Conservation (phyloP, 2,329 filamentous ascomycete genomes). For the Hysterium pulicare region DNA sequence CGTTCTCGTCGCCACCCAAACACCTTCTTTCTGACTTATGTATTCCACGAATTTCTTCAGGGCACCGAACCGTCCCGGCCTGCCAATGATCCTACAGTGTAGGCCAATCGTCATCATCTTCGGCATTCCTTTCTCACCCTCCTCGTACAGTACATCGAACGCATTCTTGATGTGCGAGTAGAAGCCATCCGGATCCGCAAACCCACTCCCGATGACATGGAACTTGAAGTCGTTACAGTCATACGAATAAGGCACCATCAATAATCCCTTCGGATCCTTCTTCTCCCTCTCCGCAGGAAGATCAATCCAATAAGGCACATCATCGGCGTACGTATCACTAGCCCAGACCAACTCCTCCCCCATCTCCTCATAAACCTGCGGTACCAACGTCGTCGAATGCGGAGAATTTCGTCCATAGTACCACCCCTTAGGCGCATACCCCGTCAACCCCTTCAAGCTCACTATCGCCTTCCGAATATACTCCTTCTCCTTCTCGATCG, state of each 20-base stretch:
- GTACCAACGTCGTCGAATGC: conserved; percentile 46
- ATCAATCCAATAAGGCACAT: conserved; percentile 56
- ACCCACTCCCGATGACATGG: conserved; percentile 42
- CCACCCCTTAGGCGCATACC: conserved; percentile 48
- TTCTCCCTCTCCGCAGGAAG: conserved; percentile 47
- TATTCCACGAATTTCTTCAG: conserved; percentile 54
- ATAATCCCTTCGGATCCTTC: conserved; percentile 44
- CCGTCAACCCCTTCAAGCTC: conserved; percentile 42
- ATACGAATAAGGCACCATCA: conserved; percentile 55
- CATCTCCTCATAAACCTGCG: conserved; percentile 52
- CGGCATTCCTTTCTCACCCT: conserved; percentile 47
- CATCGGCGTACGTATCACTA: conserved; percentile 53
- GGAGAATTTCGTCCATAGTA: conserved; percentile 50
- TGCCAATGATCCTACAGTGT: conserved; percentile 53
- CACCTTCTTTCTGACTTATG: conserved; percentile 49
- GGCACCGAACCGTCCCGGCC: conserved; percentile 51
- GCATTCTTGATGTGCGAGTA: conserved; percentile 49
- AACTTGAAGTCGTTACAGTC: conserved; percentile 56
- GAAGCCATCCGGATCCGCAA: conserved; percentile 46
- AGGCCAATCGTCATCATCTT: conserved; percentile 59
- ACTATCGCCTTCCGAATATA: conserved; percentile 46
- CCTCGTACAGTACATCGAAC: conserved; percentile 54
- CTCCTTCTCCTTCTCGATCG: conserved; percentile 46
- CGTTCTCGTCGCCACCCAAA: conserved; percentile 54
- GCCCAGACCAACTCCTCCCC: conserved; percentile 50